Conservation (phyloP, 306 rosid species). For the Prunus mira region DNA sequence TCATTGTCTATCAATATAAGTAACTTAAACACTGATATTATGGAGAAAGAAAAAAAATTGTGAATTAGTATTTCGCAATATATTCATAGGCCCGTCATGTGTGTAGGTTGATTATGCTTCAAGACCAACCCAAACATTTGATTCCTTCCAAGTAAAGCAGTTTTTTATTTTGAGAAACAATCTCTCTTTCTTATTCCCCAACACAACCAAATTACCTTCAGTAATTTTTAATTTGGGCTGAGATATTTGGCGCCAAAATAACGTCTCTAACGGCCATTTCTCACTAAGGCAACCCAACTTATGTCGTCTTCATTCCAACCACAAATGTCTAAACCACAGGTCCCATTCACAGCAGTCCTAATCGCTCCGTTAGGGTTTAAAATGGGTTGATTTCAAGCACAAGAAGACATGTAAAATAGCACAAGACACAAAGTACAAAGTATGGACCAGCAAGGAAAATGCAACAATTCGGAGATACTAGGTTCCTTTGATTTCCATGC, state of each 20-base stretch:
- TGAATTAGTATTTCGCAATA: too few relatives aligned
- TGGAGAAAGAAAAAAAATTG: too few relatives aligned
- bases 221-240: constrained; percentile 11
- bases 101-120: constrained; percentile 63
- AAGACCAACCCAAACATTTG: constrained; percentile 61
- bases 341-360: constrained; percentile 40
- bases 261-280: constrained; percentile 38
- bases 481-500: constrained; percentile 18
- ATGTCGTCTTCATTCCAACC: constrained; percentile 50
- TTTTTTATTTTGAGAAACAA: not conserved
- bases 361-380: constrained; percentile 37
- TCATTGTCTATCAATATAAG: too few relatives aligned
- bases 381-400: constrained; percentile 2
- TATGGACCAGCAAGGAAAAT: constrained; percentile 43
- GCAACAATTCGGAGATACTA: constrained; percentile 22
- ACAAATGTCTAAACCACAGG: constrained; percentile 18
- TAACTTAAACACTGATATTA: too few relatives aligned
- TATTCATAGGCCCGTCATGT: constrained; percentile 31
- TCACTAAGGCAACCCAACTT: constrained; percentile 11
- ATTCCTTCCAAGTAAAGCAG: constrained; percentile 75
- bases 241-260: constrained; percentile 55
- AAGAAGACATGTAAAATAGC: not conserved
- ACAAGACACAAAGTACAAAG: constrained; percentile 10
- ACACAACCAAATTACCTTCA: constrained; percentile 19
- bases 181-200: constrained; percentile 12